phyloP scores from a whole-genome alignment of 2,329 filamentous ascomycete genomes.

The Mariannaea elegans region DNA sequence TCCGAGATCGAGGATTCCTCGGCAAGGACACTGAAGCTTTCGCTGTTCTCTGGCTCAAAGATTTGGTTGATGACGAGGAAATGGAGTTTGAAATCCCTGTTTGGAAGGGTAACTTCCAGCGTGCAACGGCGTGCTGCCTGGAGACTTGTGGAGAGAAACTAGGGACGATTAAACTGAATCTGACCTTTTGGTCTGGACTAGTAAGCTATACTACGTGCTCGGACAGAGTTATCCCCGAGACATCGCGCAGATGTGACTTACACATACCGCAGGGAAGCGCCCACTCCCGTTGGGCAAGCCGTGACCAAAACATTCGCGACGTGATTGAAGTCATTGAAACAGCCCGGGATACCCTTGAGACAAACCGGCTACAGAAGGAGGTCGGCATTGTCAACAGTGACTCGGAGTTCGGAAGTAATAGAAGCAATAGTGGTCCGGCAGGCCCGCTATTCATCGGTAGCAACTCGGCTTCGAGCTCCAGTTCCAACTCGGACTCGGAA shows the following conservation, averaged over 20 bases:
- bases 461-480: slow-evolving; percentile 35
- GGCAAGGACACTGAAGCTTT: slow-evolving; percentile 69
- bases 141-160: slow-evolving; percentile 58
- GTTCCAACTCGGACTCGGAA: slow-evolving; percentile 42
- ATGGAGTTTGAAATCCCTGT: slow-evolving; percentile 66
- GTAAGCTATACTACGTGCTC: slow-evolving; percentile 30
- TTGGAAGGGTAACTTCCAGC: slow-evolving; percentile 66
- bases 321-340: slow-evolving; percentile 59
- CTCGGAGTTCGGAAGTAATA: slow-evolving; percentile 33
- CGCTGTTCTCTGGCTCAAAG: slow-evolving; percentile 72
- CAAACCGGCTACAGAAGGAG: slow-evolving; percentile 45
- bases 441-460: slow-evolving; percentile 32
- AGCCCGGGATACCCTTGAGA: slow-evolving; percentile 46
- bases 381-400: slow-evolving; percentile 45
- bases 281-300: slow-evolving; percentile 47
- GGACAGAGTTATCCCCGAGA: background rate
- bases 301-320: slow-evolving; percentile 46
- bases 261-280: slow-evolving; percentile 43
- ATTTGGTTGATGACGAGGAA: slow-evolving; percentile 74
- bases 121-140: slow-evolving; percentile 57
- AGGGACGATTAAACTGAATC: slow-evolving; percentile 53
- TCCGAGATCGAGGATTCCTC: slow-evolving; percentile 51
- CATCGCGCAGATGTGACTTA: background rate
- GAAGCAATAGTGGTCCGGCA: background rate
- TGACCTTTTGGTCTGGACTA: slow-evolving; percentile 49